Evolutionary conservation across 768 basidiomycete species (phyloP), one percentile per base, ranked within the genome.

Genomic region (Leccinum pellstonianum): DNA sequence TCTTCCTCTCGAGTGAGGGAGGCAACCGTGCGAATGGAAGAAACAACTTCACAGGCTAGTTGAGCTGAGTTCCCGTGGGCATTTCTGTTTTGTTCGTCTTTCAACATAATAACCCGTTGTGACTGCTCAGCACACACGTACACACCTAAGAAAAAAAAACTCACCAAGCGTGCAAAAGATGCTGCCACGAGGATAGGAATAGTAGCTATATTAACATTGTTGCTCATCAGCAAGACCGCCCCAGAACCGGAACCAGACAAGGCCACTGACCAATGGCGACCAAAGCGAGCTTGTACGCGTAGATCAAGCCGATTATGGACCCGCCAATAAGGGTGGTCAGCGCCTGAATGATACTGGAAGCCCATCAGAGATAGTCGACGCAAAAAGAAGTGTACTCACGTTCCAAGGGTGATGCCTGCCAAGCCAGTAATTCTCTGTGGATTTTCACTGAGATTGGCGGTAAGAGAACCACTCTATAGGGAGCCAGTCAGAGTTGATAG

Each of bases 371-470:
- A 58, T 3, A 29, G 14, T n/a, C 9, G 7, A 55, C 17, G 9
- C 25, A n/a, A 12, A 27, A 35, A 15, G 21, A 31, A 5, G 10
- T 15, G 17, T 27, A 78, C 84, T 69, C 64, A 86, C 79, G 88
- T 83, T 73, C 93, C 95, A 19, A 95, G 82, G 3, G 95, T 96
- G 58, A 90, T 78, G 55, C 93, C 95, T 56, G 91, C 91, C 52
- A 95, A 78, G 67, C 94, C 93, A 57, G 87, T 87, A 61, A 97
- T 83, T 68, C 95, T 95, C 66, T 95, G 90, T 3, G 95, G 88
- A 69, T 91, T 88, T 57, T 95, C 93, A 58, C 90, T 87, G 49
- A 98, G 77, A 55, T 78, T 79, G 1, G 90, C 82, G 6, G 93
- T 95, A 55, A 98, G 78, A 49, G 83, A 80, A 60, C 96, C 96